Base-by-base conservation (phyloP, 129 eudicot species). In the Ambrosia artemisiifolia region DNA sequence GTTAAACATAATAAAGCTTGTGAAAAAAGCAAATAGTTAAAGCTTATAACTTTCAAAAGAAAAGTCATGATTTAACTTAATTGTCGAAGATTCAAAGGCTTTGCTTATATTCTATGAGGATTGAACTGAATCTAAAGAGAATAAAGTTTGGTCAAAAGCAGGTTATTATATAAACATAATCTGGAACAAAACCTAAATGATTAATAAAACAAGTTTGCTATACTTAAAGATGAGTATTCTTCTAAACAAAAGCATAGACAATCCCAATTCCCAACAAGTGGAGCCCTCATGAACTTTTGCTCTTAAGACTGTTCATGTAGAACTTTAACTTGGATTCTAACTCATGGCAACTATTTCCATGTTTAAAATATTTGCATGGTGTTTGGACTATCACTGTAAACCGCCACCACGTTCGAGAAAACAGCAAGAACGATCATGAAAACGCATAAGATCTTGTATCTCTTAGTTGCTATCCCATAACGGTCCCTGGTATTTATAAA, bases 231-330 rank as follows among this genome's bases (percentile, higher is more conserved):
- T 60, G 83, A 84, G 83, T 70, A 81, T 86, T 80, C 85, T 63
- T 79, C 76, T 65, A 67, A 61, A 86, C 91, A 77, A 92, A 89
- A 92, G 86, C 79, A n/a, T 71, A 71, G 60, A 34, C 35, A 78
- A 55, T 43, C 50, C 38, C 44, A 6, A 40, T 40, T 40, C 11
- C 44, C 44, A 40, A 40, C 11, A 40, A 10, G 10, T 40, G 44
- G 44, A 40, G 44, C 44, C 44, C 44, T 40, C 11, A 40, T 40
- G 44, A 40, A 36, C 43, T 5, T 36, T 4, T 36, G 43, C 11
- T 40, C 44, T 40, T 40, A 40, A n/a, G 44, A 12, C 54, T 5
- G 17, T 3, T 48, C 17, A 10, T 20, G 4, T 8, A 40, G 12
- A 80, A 79, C 49, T 24, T 64, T 40, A 64, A 64, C 54, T 50